phyloP scores from a whole-genome alignment of 805 yeast genomes.

The Lipomyces chichibuensis region DNA sequence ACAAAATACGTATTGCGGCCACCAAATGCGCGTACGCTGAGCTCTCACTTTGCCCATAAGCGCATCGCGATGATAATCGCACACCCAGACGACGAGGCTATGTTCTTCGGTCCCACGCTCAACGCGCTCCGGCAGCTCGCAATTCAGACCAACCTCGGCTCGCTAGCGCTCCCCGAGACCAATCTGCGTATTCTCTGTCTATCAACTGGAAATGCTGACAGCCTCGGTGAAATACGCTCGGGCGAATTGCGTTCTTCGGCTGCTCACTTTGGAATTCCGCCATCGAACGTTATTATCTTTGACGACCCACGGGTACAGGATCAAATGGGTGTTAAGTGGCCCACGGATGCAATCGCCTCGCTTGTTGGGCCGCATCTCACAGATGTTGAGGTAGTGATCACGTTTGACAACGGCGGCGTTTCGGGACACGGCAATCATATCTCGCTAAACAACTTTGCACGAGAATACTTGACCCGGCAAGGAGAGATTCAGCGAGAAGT shows the following conservation, averaged over 20 bases:
- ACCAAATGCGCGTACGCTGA: conserved; percentile 11
- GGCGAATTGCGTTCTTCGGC: conserved; percentile 64
- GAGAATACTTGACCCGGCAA: conserved; percentile 38
- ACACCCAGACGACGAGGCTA: conserved; percentile 98
- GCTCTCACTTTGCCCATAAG: conserved; percentile 18
- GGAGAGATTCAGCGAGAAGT: conserved; percentile 34
- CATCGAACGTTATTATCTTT: conserved; percentile 51
- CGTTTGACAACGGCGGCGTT: conserved; percentile 83
- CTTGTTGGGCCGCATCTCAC: conserved; percentile 44
- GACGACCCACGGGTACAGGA: conserved; percentile 62
- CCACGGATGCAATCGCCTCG: conserved; percentile 47
- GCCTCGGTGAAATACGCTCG: conserved; percentile 65
- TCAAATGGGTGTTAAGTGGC: conserved; percentile 72
- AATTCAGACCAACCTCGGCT: conserved; percentile 30
- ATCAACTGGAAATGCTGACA: conserved; percentile 76
- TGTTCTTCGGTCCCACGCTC: conserved; percentile 90
- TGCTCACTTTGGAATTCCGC: conserved; percentile 54
- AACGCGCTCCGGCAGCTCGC: conserved; percentile 47
- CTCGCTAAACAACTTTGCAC: conserved; percentile 58
- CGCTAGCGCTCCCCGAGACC: conserved; percentile 7
- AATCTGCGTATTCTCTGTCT: conserved; percentile 43
- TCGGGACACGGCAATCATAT: conserved; percentile 88
- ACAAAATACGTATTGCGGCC: conserved; percentile 18
- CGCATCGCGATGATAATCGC: conserved; percentile 61
- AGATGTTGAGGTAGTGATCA: conserved; percentile 53